These are phyloP conservation scores for Mollisia scopiformis DNA, from an alignment of 2,329 filamentous ascomycete species.

Conservation along the genomic window DNA sequence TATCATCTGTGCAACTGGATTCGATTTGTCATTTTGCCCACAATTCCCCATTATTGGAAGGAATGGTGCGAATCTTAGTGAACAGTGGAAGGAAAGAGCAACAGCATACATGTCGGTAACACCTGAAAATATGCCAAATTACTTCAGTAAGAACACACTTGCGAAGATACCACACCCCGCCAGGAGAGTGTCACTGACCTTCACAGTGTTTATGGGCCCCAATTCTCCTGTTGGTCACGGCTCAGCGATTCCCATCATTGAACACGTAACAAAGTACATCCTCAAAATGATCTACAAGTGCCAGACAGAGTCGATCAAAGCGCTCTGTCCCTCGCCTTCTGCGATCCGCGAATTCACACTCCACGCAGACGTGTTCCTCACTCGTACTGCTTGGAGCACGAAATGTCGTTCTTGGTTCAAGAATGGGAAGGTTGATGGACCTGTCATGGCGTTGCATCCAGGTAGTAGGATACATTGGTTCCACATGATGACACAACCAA, in stretches of 20 bases:
- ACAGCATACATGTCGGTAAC: constrained; percentile 24
- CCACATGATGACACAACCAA: constrained; percentile 47
- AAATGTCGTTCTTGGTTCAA: constrained; percentile 48
- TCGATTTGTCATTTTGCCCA: constrained; percentile 30
- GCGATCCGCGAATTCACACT: constrained; percentile 54
- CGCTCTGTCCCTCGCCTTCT: constrained; percentile 47
- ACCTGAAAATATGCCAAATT: constrained; percentile 27
- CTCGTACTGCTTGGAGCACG: constrained; percentile 48
- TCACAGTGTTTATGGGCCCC: constrained; percentile 40
- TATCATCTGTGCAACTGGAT: constrained; percentile 36
- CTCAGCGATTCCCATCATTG: constrained; percentile 46
- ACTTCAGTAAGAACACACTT: constrained; percentile 32
- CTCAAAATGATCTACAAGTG: constrained; percentile 52
- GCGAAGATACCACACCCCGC: too few species aligned
- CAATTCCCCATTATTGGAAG: constrained; percentile 23
- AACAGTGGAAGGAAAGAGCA: constrained; percentile 24
- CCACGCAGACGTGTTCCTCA: constrained; percentile 49
- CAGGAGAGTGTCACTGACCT: too few species aligned
- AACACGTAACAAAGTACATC: constrained; percentile 53
- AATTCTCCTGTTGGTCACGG: constrained; percentile 46
- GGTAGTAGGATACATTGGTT: constrained; percentile 53
- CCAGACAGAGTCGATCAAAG: constrained; percentile 49
- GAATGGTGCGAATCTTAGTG: constrained; percentile 8
- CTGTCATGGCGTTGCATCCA: constrained; percentile 44
- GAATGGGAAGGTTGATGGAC: constrained; percentile 35